Evolutionary conservation across 208 protist species (phyloP).

Genomic region (Trypanosoma brucei): DNA sequence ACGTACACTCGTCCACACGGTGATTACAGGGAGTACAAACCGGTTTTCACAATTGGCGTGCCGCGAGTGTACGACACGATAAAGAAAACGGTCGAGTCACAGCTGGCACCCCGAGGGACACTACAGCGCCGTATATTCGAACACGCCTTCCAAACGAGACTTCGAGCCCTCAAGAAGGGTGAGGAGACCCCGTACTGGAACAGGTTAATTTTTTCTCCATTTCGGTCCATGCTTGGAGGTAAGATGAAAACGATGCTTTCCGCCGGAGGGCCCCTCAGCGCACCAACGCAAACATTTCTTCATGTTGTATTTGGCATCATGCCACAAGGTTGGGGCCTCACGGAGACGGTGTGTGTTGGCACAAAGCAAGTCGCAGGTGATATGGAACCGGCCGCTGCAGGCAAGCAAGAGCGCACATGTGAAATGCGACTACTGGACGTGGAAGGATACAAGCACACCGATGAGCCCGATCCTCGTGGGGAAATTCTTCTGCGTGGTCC

Average conservation of each 20-base stretch:
- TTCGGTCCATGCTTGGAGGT: background rate
- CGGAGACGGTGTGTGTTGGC: slow-evolving; percentile 5
- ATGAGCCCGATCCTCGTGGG: slow-evolving; percentile 6
- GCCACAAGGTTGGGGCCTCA: slow-evolving; percentile 4
- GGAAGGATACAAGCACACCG: slow-evolving; percentile 6
- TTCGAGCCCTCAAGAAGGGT: background rate
- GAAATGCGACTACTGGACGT: slow-evolving; percentile 4
- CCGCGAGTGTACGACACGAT: slow-evolving; percentile 5
- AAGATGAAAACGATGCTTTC: slow-evolving; percentile 5
- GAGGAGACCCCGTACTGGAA: slow-evolving; percentile 2
- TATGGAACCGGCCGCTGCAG: background rate
- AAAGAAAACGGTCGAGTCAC: slow-evolving; percentile 6
- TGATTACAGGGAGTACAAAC: slow-evolving; percentile 5
- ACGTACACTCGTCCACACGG: slow-evolving; percentile 6
- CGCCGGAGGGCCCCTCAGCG: background rate
- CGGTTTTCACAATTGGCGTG: slow-evolving; percentile 4
- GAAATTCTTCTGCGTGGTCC: slow-evolving; percentile 32
- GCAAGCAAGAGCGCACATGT: slow-evolving; percentile 3
- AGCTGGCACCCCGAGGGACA: slow-evolving; percentile 1
- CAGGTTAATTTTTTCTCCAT: background rate
- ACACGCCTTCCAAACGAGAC: background rate
- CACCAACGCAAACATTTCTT: slow-evolving; percentile 6
- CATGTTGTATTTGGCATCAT: slow-evolving; percentile 3
- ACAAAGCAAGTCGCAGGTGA: slow-evolving; percentile 2
- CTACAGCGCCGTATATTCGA: slow-evolving; percentile 4